Evolutionary conservation across 768 basidiomycete species (phyloP), one percentile per base, ranked within the genome.

Genomic region (Pisolithus sp.): DNA sequence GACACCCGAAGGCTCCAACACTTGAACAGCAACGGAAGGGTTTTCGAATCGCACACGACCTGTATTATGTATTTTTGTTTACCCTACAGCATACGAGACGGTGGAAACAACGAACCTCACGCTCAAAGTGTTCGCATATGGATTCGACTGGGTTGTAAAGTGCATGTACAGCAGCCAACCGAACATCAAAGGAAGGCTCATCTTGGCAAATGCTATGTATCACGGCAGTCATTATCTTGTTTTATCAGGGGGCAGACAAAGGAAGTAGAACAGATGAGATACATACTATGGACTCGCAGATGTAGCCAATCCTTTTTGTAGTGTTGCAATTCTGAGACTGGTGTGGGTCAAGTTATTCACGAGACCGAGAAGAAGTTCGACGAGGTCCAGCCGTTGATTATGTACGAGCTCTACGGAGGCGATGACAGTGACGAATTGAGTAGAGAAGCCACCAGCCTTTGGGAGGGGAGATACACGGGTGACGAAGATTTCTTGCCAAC

Each of bases 41-140:
- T 85, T 93, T 68, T 98, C 0, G 95, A 95, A 64, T 98, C 96
- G 66, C 96, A 99, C 17, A 98, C 90, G 39, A 98, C 93, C 74
- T 99, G 96, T 96, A 99, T 99, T 70, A 99, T 98, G 73, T 96
- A 97, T 72, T 98, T 99, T 45, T 95, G 83, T 70, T 99, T 96
- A 59, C 96, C 96, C 93, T 98, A 62, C 13, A 53, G 24, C 48
- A 34, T 48, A 31, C 37, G 43, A 37, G 54, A 56, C 34, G 44
- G 44, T 30, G 21, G 49, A 55, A 50, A 28, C 48, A 36, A 74
- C 82, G 48, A 57, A 95, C 94, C 77, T 98, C 96, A 46, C 93
- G 85, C 59, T 96, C 92, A 64, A 99, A 98, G 71, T 99, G 98
- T 60, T 95, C 93, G 57, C 92, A 83, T 49, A 98, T 89, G 66